These are phyloP conservation scores for Agarophyton chilense DNA, from an alignment of 23 red algal genomes.

Conservation along the genomic window DNA sequence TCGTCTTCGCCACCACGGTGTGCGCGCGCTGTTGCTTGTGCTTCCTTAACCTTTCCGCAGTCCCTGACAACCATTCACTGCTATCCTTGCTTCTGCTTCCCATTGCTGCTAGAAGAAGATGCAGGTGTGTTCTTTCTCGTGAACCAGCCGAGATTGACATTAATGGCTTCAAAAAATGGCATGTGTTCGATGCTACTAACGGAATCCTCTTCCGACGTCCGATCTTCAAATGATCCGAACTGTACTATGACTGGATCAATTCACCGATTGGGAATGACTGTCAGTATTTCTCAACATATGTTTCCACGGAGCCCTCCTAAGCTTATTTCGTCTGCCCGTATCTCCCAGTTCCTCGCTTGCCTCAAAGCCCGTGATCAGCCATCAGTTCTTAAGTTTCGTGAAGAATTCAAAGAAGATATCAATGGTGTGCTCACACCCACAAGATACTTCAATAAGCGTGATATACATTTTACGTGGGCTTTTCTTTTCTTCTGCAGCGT, in stretches of 20 bases:
- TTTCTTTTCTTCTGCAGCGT: slow-evolving; percentile 61
- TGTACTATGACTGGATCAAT: slow-evolving; percentile 44
- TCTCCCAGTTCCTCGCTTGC: slow-evolving; percentile 43
- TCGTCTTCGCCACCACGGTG: background rate
- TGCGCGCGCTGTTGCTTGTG: background rate
- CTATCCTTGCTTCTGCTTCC: background rate
- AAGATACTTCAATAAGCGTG: slow-evolving; percentile 48
- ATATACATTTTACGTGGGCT: slow-evolving; percentile 42
- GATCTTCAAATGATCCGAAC: slow-evolving; percentile 41
- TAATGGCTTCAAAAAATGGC: slow-evolving; percentile 41
- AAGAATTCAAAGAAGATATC: slow-evolving; percentile 59
- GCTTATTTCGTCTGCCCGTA: slow-evolving; percentile 43
- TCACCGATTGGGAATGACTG: slow-evolving; percentile 33
- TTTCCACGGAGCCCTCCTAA: slow-evolving; percentile 22
- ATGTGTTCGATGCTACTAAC: slow-evolving; percentile 52
- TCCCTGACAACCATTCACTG: background rate
- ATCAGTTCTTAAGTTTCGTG: slow-evolving; percentile 59
- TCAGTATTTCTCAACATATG: slow-evolving; percentile 40
- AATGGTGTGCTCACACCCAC: slow-evolving; percentile 51
- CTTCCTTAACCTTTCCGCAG: background rate
- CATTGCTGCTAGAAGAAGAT: background rate
- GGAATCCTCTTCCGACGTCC: slow-evolving; percentile 31
- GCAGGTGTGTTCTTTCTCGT: slow-evolving; percentile 9
- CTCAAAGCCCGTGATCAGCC: slow-evolving; percentile 36
- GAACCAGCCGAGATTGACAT: slow-evolving; percentile 37